Percentiles rank a stretch among this genome's conserved stretches.
Evolutionary conservation across 2,329 filamentous ascomycete genomes (phyloP).

Genomic region (Fusarium verrucosum): DNA sequence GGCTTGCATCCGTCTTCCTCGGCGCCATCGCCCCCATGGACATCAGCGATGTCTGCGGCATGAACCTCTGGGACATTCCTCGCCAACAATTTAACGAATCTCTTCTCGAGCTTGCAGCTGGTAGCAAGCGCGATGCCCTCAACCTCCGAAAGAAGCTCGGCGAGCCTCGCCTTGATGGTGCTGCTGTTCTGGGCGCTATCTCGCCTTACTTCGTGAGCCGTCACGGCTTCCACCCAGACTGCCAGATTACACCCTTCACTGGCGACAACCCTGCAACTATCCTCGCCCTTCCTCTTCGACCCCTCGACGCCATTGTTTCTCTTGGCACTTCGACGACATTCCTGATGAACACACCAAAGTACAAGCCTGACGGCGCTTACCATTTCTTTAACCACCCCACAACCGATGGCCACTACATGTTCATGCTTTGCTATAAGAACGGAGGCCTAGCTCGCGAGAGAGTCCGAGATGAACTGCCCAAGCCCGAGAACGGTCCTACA

Average conservation of each 20-base stretch:
- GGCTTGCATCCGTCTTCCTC: constrained; percentile 89
- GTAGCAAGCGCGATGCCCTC: constrained; percentile 65
- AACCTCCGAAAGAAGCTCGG: constrained; percentile 83
- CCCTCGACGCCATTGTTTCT: constrained; percentile 92
- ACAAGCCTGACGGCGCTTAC: constrained; percentile 88
- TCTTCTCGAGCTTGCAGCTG: constrained; percentile 79
- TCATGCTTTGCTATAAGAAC: constrained; percentile 99
- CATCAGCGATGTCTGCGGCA: constrained; percentile 93
- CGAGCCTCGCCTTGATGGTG: constrained; percentile 80
- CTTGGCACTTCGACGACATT: constrained; percentile 96
- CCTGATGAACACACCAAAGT: constrained; percentile 94
- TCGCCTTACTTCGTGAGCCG: constrained; percentile 80
- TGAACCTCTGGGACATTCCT: constrained; percentile 95
- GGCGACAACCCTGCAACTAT: constrained; percentile 98
- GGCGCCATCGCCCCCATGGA: constrained; percentile 89
- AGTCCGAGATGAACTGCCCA: constrained; percentile 82
- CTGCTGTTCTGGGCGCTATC: constrained; percentile 78
- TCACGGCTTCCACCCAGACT: constrained; percentile 80
- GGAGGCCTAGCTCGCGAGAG: constrained; percentile 91
- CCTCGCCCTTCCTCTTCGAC: constrained; percentile 84
- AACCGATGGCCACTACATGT: constrained; percentile 93
- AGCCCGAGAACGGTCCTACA: constrained; percentile 55
- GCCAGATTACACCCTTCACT: constrained; percentile 85
- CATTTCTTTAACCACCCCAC: constrained; percentile 99
- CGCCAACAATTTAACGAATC: constrained; percentile 76